These are phyloP conservation scores for Musa balbisiana DNA, from an alignment of 202 grass and related monocot genomes.

Conservation along the genomic window DNA sequence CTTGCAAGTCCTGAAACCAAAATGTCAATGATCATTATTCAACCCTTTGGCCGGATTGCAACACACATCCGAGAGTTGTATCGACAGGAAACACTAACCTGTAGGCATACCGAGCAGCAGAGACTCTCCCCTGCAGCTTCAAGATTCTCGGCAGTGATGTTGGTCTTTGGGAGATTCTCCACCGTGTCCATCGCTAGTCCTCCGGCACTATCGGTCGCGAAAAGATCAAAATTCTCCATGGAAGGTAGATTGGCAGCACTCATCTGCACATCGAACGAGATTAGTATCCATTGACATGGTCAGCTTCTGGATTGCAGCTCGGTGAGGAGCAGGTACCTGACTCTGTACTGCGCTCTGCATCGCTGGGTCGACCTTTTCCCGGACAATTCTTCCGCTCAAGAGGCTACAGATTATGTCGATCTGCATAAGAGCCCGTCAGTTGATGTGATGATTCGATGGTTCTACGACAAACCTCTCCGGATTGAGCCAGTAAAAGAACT, in stretches of 20 bases:
- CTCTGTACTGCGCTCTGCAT: slow-evolving; percentile 12
- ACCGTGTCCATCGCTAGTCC: slow-evolving; percentile 4
- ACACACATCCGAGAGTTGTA: not conserved
- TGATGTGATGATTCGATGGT: not conserved
- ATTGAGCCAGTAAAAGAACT: not conserved
- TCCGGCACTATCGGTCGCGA: not conserved
- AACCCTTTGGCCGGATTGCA: not conserved
- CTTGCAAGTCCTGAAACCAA: slow-evolving; percentile 16
- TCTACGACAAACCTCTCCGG: not conserved
- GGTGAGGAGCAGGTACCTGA: not conserved
- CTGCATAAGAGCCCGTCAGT: not conserved
- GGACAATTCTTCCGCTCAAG: slow-evolving; percentile 16
- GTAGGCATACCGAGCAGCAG: slow-evolving; percentile 14
- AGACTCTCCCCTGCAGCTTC: slow-evolving; percentile 9
- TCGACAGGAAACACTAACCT: not conserved
- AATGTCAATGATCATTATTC: not conserved
- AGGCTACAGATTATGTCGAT: slow-evolving; percentile 12
- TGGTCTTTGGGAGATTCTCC: slow-evolving; percentile 8
- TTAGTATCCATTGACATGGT: not conserved
- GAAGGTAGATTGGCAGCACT: not conserved
- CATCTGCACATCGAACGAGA: not conserved
- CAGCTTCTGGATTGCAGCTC: not conserved
- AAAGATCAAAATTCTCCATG: slow-evolving; percentile 6
- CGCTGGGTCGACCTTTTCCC: slow-evolving; percentile 17
- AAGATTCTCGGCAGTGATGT: not conserved